A percentile compares a stretch with the other conserved stretches of the same genome.
phyloP scores from a whole-genome alignment of 2,329 filamentous ascomycete species.

The Pseudocercospora pini-densiflorae region DNA sequence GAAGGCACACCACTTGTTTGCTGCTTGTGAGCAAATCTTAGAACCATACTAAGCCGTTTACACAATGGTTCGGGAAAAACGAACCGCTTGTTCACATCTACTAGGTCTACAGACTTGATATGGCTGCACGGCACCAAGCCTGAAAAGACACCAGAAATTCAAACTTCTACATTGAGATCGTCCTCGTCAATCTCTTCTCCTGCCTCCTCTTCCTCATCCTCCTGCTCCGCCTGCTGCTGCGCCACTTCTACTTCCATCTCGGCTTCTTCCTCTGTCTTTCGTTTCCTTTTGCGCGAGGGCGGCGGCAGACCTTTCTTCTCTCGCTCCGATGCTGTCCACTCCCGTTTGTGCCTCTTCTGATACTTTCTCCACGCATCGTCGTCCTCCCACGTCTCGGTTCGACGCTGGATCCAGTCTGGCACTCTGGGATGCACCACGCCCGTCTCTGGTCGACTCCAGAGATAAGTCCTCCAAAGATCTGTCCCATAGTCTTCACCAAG shows the following conservation, averaged over 20 bases:
- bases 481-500: not conserved
- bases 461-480: not conserved
- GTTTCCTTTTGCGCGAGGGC: not conserved
- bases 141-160: not conserved
- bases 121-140: not conserved
- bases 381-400: not conserved
- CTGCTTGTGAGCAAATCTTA: not conserved
- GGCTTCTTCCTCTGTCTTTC: not conserved
- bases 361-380: not conserved
- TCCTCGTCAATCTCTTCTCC: not conserved
- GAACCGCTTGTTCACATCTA: not conserved
- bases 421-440: not conserved
- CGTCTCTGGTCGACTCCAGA: not conserved
- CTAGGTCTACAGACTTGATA: not conserved
- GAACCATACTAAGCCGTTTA: not conserved
- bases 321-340: not conserved
- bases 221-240: too few relatives aligned
- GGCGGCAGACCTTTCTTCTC: not conserved
- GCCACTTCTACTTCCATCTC: too few relatives aligned
- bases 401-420: not conserved
- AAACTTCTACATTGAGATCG: not conserved
- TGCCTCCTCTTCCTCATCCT: not conserved
- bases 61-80: not conserved
- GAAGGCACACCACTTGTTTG: not conserved
- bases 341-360: not conserved